A percentile compares a stretch with the other conserved stretches of the same genome.
Evolutionary conservation across 345 rosid species (phyloP).

Genomic region (Camelina hispida): DNA sequence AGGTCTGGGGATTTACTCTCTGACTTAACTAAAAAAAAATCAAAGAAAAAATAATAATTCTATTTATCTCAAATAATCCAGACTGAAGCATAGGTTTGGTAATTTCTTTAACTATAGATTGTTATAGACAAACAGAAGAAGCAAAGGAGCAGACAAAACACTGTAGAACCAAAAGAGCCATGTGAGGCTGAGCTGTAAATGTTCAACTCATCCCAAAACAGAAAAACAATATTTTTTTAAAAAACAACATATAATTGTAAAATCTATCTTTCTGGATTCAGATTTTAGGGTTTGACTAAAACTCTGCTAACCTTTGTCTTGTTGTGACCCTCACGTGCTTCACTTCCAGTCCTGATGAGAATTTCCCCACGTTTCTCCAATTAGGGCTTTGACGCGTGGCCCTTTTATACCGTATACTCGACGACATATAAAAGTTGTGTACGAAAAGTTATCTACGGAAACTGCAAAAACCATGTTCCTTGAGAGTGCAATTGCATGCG

Average conservation of each 20-base stretch:
- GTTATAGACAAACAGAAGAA: conserved; percentile 28
- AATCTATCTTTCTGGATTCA: conserved; percentile 40
- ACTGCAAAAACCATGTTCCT: conserved; percentile 16
- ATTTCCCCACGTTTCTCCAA: conserved; percentile 36
- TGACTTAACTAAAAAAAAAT: too few species aligned
- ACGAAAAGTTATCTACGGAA: neutral
- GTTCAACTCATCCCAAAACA: conserved; percentile 37
- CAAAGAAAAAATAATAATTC: neutral
- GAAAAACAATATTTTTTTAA: conserved; percentile 2
- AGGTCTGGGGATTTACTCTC: too few species aligned
- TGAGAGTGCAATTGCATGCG: neutral
- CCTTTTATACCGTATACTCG: neutral
- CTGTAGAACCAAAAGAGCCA: conserved; percentile 41
- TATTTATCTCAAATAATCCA: neutral
- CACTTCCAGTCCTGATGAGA: conserved; percentile 38
- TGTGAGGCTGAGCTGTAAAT: conserved; percentile 58
- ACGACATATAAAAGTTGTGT: neutral
- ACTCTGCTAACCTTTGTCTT: conserved; percentile 34
- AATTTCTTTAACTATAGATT: neutral
- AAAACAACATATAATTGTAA: neutral
- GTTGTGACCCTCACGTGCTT: conserved; percentile 40
- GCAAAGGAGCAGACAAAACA: conserved; percentile 36
- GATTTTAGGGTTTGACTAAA: conserved; percentile 44
- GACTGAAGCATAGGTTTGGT: neutral
- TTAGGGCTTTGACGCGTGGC: conserved; percentile 40